These are phyloP conservation scores for Camelina neglecta DNA, from an alignment of 345 rosid genomes.

Conservation along the genomic window DNA sequence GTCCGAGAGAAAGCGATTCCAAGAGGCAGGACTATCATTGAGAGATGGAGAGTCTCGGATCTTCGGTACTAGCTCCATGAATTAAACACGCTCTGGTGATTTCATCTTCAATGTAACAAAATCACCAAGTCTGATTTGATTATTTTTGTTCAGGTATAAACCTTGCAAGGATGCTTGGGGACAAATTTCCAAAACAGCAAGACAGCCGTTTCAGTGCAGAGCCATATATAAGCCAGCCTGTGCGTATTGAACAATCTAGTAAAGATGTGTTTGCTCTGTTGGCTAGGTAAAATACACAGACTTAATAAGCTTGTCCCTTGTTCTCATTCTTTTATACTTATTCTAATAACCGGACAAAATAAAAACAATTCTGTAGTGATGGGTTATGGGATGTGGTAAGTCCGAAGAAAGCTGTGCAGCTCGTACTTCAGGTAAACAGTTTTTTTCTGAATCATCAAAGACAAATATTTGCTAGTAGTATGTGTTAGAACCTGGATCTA, in stretches of 20 bases:
- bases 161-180: slow-evolving; percentile 98
- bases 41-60: slow-evolving; percentile 81
- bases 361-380: slow-evolving; percentile 57
- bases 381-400: slow-evolving; percentile 96
- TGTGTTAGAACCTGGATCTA: slow-evolving; percentile 17
- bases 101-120: slow-evolving; percentile 5
- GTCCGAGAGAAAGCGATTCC: slow-evolving; percentile 74
- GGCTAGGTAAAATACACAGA: slow-evolving; percentile 68
- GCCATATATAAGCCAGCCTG: slow-evolving; percentile 78
- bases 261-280: slow-evolving; percentile 68
- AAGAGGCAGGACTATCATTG: slow-evolving; percentile 69
- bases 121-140: slow-evolving; percentile 8
- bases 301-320: background rate
- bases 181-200: slow-evolving; percentile 90
- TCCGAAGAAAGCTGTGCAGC: slow-evolving; percentile 73
- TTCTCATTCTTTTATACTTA: background rate
- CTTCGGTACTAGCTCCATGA: slow-evolving; percentile 56
- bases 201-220: slow-evolving; percentile 83
- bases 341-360: background rate
- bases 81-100: slow-evolving; percentile 1
- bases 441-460: background rate
- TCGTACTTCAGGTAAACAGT: slow-evolving; percentile 63
- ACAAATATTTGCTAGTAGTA: background rate
- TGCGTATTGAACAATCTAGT: slow-evolving; percentile 56
- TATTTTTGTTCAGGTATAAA: slow-evolving; percentile 63